Conservation (phyloP, 2,329 filamentous ascomycete species). For the Emmonsia crescens region DNA sequence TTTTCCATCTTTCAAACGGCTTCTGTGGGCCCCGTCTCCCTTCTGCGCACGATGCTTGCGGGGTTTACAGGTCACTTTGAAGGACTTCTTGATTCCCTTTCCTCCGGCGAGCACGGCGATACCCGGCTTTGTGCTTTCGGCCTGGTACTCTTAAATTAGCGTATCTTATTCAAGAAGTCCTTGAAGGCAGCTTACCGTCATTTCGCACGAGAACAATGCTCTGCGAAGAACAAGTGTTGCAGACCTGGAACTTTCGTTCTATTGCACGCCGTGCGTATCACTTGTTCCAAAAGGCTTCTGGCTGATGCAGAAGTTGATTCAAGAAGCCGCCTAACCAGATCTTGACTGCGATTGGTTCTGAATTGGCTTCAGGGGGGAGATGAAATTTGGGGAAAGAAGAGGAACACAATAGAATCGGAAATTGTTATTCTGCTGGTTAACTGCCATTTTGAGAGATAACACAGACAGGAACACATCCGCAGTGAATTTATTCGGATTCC, state of each 20-base stretch:
- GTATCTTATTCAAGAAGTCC: not conserved
- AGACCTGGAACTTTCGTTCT: not conserved
- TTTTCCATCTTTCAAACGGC: not conserved
- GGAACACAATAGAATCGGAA: not conserved
- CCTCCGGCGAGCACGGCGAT: not conserved
- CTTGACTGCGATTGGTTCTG: not conserved
- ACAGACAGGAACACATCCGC: not conserved
- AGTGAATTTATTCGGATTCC: not conserved
- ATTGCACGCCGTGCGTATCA: not conserved
- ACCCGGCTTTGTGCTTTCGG: not conserved
- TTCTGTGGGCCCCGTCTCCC: no score
- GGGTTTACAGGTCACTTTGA: not conserved
- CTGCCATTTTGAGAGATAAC: not conserved
- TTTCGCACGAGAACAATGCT: not conserved
- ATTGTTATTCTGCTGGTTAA: not conserved
- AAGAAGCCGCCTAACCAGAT: not conserved
- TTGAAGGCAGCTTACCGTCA: not conserved
- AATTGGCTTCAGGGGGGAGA: not conserved
- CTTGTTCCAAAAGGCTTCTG: no score
- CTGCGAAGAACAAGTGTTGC: not conserved
- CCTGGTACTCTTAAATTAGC: not conserved
- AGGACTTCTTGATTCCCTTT: not conserved
- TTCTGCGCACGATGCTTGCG: not conserved
- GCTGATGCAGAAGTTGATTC: not conserved
- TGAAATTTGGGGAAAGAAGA: not conserved